phyloP scores from a whole-genome alignment of 2,329 filamentous ascomycete species.

The Thielaviopsis ethacetica region DNA sequence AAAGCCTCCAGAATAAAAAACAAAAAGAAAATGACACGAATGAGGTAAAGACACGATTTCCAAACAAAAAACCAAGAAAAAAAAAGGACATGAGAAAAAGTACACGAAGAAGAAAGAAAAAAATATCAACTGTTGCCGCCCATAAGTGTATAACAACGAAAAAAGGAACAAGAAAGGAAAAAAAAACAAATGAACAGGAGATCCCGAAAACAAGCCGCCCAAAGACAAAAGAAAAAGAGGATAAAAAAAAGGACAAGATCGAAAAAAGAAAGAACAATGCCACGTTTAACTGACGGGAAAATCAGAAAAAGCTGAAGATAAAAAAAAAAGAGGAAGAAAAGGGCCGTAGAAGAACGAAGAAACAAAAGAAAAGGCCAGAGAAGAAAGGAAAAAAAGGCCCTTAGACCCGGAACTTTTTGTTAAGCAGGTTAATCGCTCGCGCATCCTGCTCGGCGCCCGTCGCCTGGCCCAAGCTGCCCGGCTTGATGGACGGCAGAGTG shows the following conservation, averaged over 20 bases:
- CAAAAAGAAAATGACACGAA: neutral
- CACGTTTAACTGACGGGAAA: neutral
- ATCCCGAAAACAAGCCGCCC: constrained; percentile 1
- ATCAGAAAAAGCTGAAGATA: no score
- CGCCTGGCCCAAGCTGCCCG: constrained; percentile 25
- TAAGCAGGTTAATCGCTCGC: constrained; percentile 47
- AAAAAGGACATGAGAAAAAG: neutral
- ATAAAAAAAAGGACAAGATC: neutral
- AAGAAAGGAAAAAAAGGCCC: neutral
- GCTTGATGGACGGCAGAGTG: constrained; percentile 26
- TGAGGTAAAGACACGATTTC: neutral
- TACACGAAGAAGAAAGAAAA: neutral
- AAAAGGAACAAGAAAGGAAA: constrained; percentile 2
- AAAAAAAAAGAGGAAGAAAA: neutral
- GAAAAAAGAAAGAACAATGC: neutral
- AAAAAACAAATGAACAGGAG: neutral
- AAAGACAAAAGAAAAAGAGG: constrained; percentile 1
- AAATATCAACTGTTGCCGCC: neutral
- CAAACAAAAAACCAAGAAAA: neutral
- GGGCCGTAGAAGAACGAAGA: neutral
- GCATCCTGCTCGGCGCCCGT: constrained; percentile 38
- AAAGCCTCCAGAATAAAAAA: neutral
- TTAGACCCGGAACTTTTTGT: constrained; percentile 36
- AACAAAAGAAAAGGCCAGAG: no score
- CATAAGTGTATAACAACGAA: neutral